Base-by-base conservation (phyloP, 441 rosid genomes). In the Aleurites moluccanus region DNA sequence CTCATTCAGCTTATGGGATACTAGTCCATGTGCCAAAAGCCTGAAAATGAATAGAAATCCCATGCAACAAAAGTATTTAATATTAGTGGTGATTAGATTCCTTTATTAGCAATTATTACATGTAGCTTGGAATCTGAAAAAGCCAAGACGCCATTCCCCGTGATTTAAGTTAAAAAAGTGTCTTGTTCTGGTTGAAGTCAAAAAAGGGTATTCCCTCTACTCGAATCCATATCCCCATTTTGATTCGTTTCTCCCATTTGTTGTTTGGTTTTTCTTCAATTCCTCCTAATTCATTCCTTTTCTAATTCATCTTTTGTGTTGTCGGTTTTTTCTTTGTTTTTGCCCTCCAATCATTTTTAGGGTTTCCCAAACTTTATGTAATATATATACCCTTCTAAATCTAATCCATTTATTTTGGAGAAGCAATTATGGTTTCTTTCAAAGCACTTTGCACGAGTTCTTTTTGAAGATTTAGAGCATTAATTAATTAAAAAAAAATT, bases 131-230 rank as follows among this genome's bases (percentile, higher is more conserved):
- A 76, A 76, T 79, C 79, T 64, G 10, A 57, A 72, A 56, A 49
- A 21, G 79, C 75, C 73, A 76, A 33, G 66, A 62, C n/a, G 50
- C 70, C 47, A n/a, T 14, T 64, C 23, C 59, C 86, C 84, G 82
- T 72, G 73, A 83, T 80, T 78, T 78, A 70, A 69, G 82, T 78
- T 78, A 70, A 69, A 79, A 59, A 64, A 7, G 68, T 67, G 59
- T 35, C 52, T 71, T 33, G 15, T 45, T n/a, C 7, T 25, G 67
- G 67, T 42, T 74, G 72, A 76, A 16, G 80, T 64, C 70, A 77
- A 64, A 27, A 60, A 20, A 53, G n/a, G 33, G 67, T 47, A 52
- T 23, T 33, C 35, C 49, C 18, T 53, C n/a, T 64, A 13, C 59
- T 77, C 78, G 21, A 38, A 63, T 50, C 50, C 40, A 18, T 71